phyloP scores from a whole-genome alignment of 192 early-diverging fungal species.

The Cetraspora pellucida region DNA sequence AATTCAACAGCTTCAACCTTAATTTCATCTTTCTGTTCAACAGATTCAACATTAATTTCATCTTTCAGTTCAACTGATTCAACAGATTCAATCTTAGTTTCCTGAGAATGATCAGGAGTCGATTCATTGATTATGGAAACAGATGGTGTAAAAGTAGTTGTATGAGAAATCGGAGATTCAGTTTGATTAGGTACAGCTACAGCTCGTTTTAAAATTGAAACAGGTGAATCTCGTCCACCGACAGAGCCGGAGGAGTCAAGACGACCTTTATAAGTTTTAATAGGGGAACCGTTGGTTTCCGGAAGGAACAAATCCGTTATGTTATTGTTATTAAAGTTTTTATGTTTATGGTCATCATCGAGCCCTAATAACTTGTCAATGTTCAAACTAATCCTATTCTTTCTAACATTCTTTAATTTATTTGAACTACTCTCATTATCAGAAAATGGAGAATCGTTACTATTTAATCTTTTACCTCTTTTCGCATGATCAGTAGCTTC shows the following conservation, averaged over 20 bases:
- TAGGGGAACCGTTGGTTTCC: background rate
- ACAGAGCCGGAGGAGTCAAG: background rate
- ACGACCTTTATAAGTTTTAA: background rate
- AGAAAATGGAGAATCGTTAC: background rate
- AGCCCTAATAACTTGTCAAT: background rate
- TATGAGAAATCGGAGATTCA: no score
- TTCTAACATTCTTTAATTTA: background rate
- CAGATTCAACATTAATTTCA: no score
- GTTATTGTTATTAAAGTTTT: background rate
- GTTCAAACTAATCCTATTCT: background rate
- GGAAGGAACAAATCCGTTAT: background rate
- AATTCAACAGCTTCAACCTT: no score
- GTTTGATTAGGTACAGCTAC: no score
- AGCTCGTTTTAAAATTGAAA: no score
- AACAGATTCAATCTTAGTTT: no score
- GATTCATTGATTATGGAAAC: no score
- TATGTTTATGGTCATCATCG: background rate
- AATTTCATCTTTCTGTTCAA: no score
- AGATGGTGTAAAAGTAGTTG: no score
- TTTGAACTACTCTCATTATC: background rate
- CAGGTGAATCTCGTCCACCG: background rate
- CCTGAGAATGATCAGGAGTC: no score
- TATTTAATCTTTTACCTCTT: background rate
- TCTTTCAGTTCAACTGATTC: no score
- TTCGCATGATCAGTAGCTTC: background rate